Evolutionary conservation across 2,329 filamentous ascomycete genomes (phyloP).

Genomic region (Cylindrodendrum hubeiense): DNA sequence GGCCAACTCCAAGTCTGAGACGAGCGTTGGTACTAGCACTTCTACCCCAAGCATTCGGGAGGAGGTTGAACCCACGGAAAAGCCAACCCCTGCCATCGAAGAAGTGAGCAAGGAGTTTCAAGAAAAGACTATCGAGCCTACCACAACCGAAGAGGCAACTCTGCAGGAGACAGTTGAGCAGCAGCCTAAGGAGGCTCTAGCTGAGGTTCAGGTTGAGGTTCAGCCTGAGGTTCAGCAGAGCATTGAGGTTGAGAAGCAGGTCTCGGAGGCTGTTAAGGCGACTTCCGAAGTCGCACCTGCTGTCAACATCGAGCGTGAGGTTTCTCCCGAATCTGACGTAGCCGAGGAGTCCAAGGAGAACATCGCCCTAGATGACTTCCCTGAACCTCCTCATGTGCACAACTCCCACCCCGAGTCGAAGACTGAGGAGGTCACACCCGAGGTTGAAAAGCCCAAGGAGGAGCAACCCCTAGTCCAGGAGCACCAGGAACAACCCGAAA

Average conservation of each 20-base stretch:
- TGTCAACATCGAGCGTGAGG: conserved; percentile 1
- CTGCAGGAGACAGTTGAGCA: background rate
- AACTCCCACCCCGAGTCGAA: conserved; percentile 1
- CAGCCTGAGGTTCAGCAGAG: conserved; percentile 7
- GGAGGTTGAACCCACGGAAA: conserved; percentile 19
- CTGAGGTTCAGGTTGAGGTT: conserved; percentile 15
- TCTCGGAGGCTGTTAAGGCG: conserved; percentile 13
- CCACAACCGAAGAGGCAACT: background rate
- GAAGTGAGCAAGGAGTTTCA: background rate
- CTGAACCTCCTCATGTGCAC: conserved; percentile 33
- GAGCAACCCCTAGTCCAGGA: conserved; percentile 3
- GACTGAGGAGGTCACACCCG: conserved; percentile 1
- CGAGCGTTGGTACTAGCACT: conserved; percentile 31
- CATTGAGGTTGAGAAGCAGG: conserved; percentile 27
- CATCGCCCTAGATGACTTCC: conserved; percentile 28
- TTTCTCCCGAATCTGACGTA: conserved; percentile 4
- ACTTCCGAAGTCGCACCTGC: conserved; percentile 20
- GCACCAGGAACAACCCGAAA: background rate
- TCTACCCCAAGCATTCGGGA: conserved; percentile 28
- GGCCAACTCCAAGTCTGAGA: conserved; percentile 35
- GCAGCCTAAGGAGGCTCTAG: background rate
- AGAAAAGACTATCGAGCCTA: background rate
- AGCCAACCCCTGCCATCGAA: background rate
- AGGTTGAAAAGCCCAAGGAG: conserved; percentile 16
- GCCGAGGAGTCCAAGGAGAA: conserved; percentile 18